These are phyloP conservation scores for Nakazawaea siamensis DNA, from an alignment of 805 yeast species.

Conservation along the genomic window DNA sequence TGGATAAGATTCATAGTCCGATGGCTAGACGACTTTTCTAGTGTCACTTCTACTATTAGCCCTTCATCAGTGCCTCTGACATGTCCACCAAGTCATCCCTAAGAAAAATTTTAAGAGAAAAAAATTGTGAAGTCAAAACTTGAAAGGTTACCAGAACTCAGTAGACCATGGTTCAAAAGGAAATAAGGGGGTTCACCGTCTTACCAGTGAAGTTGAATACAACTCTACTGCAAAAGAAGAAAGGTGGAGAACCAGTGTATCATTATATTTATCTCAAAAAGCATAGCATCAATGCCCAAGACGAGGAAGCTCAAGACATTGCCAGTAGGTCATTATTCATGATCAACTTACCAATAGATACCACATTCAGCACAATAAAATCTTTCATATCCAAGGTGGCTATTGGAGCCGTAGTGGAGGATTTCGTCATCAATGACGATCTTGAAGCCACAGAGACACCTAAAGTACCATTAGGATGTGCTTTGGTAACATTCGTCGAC, in stretches of 20 bases:
- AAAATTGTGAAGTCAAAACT: too few species aligned
- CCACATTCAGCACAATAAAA: slow-evolving; percentile 44
- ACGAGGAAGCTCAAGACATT: slow-evolving; percentile 31
- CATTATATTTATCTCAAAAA: slow-evolving; percentile 65
- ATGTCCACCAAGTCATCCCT: too few species aligned
- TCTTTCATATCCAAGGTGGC: slow-evolving; percentile 51
- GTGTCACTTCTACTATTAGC: too few species aligned
- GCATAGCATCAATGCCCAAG: slow-evolving; percentile 34
- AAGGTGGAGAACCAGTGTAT: slow-evolving; percentile 17
- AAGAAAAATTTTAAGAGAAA: too few species aligned
- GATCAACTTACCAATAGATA: slow-evolving; percentile 65
- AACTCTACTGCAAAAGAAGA: slow-evolving; percentile 12
- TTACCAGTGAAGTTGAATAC: slow-evolving; percentile 38
- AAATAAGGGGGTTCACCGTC: slow-evolving; percentile 51
- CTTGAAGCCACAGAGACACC: slow-evolving; percentile 23
- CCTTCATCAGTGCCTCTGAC: too few species aligned
- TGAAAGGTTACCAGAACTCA: too few species aligned
- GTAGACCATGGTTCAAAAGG: slow-evolving; percentile 21
- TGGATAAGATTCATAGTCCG: too few species aligned
- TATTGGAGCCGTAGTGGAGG: slow-evolving; percentile 57
- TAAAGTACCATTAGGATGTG: slow-evolving; percentile 41
- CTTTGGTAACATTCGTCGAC: slow-evolving; percentile 68
- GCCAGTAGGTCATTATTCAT: slow-evolving; percentile 58
- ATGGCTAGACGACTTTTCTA: too few species aligned
- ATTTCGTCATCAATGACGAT: slow-evolving; percentile 23